A percentile compares a stretch with the other conserved stretches of the same genome.
phyloP scores from a whole-genome alignment of 1,284 basidiomycete genomes.

The Bondarzewia mesenterica region DNA sequence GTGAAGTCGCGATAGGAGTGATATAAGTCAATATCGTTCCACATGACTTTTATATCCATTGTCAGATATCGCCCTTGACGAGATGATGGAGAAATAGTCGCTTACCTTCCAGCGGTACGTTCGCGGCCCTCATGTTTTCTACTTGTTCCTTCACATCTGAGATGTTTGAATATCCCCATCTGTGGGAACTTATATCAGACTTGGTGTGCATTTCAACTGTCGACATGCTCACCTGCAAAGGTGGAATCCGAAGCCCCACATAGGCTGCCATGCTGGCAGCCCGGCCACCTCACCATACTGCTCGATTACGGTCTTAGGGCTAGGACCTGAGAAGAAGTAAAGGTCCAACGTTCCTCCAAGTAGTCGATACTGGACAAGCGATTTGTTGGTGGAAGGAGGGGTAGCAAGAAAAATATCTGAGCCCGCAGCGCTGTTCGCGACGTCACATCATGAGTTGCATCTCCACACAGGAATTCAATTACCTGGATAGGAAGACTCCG shows the following conservation, averaged over 20 bases:
- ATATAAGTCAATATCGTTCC: conserved; percentile 75
- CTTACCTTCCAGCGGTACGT: conserved; percentile 62
- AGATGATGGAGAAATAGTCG: conserved; percentile 2
- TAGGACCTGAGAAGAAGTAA: conserved; percentile 66
- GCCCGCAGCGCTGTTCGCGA: conserved; percentile 49
- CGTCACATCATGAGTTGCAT: too few species aligned
- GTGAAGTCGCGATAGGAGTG: conserved; percentile 64
- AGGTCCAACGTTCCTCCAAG: conserved; percentile 62
- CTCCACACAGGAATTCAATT: too few species aligned
- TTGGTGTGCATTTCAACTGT: not conserved
- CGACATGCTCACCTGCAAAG: conserved; percentile 38
- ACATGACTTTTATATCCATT: conserved; percentile 43
- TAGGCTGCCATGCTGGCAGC: conserved; percentile 52
- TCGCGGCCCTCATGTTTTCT: conserved; percentile 48
- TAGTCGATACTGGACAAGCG: conserved; percentile 56
- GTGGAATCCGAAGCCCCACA: conserved; percentile 63
- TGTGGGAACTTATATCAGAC: conserved; percentile 11
- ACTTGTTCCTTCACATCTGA: conserved; percentile 33
- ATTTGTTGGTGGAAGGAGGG: conserved; percentile 38
- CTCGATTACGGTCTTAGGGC: conserved; percentile 52
- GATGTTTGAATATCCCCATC: conserved; percentile 45
- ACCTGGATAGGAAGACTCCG: conserved; percentile 65
- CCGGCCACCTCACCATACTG: conserved; percentile 58
- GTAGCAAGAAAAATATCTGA: conserved; percentile 59
- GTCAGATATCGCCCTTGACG: not conserved